phyloP scores from a whole-genome alignment of 106 monocot species.

The Xerophyta viscosa region DNA sequence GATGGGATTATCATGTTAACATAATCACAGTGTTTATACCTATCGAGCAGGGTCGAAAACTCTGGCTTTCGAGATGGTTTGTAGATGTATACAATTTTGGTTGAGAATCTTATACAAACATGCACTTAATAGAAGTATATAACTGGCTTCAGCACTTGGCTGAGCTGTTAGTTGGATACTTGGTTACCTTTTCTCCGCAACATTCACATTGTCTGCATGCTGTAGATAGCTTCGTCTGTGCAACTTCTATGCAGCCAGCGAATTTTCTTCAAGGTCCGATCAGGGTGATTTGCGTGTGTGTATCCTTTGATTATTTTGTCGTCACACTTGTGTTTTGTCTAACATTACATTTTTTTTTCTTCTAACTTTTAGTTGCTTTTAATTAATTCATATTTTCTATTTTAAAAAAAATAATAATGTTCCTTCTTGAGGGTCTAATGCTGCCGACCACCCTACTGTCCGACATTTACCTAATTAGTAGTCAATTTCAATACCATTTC shows the following conservation, averaged over 20 bases:
- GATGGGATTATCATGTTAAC: not conserved
- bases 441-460: too few relatives aligned
- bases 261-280: too few relatives aligned
- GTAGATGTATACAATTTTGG: constrained; percentile 15
- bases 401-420: too few relatives aligned
- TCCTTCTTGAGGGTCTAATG: too few relatives aligned
- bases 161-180: not conserved
- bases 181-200: not conserved
- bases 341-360: too few relatives aligned
- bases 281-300: too few relatives aligned
- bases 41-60: not conserved
- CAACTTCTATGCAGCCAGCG: not conserved
- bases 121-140: not conserved
- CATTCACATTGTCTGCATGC: not conserved
- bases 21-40: not conserved
- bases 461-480: too few relatives aligned
- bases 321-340: too few relatives aligned
- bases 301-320: too few relatives aligned
- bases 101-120: not conserved
- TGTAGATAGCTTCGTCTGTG: not conserved
- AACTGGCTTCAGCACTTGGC: not conserved
- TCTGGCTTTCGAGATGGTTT: not conserved
- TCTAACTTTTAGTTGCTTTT: too few relatives aligned
- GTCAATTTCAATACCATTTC: too few relatives aligned
- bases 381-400: too few relatives aligned